Evolutionary conservation across 352 stramenopile species (phyloP), one percentile per base, ranked within the genome.

Genomic region (Discostella stelligera): DNA sequence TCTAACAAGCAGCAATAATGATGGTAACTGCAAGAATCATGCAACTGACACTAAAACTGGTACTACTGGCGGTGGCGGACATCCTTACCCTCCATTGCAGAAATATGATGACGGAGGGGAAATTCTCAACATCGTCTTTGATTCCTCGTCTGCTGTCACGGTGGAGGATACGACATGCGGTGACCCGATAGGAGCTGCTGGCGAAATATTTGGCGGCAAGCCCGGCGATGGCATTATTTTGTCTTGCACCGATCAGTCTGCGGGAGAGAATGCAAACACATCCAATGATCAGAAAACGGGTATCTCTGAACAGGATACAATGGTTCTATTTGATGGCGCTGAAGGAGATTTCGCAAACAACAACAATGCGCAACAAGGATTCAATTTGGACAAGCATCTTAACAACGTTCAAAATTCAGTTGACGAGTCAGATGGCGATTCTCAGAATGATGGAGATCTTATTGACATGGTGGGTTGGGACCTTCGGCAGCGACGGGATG

Each of bases 381-480:
- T 0, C 16, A 32, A 25, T 9, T 14, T 37, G 9, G 20, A 54
- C 59, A 37, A n/a, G 13, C 14, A 37, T 27, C 7, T 23, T 20
- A 37, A n/a, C 6, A 30, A 59, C n/a, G 32, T 30, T 37, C 53
- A 3, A 5, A 60, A 39, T 44, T 66, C 66, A 6, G 58, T 60
- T 59, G 68, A 70, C 14, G 67, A 75, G 14, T 30, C 14, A 0
- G 41, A 41, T 50, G 23, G 50, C 62, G 62, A 66, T 41, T 77
- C 68, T 0, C 20, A 65, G 21, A 44, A 44, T 44, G 52, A 32
- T 2, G 37, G 50, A n/a, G 71, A 76, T 61, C 65, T 68, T 23
- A 53, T 80, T 11, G 65, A 80, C 37, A 58, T 73, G 44, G 65
- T 65, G 25, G 72, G 72, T 54, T 80, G 72, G 72, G 74, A 80